A percentile compares a stretch with the other conserved stretches of the same genome.
phyloP scores from a whole-genome alignment of 805 yeast species.

The Metschnikowia arizonensis region DNA sequence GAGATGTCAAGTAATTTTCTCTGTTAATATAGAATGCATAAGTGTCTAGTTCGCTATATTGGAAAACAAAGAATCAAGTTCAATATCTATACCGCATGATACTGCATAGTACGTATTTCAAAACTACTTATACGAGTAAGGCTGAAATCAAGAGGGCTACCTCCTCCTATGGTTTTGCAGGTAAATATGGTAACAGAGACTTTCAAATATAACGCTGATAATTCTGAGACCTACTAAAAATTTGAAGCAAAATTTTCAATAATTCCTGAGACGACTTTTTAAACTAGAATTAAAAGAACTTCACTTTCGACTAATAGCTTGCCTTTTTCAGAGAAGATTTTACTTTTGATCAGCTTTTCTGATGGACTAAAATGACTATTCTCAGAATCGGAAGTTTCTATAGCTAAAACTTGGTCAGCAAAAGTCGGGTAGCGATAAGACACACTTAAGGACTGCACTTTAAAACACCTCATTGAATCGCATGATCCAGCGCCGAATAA shows the following conservation, averaged over 20 bases:
- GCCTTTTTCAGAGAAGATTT: slow-evolving; percentile 51
- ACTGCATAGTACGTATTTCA: neutral
- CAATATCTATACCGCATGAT: neutral
- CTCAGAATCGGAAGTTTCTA: slow-evolving; percentile 42
- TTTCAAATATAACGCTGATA: neutral
- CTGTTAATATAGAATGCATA: neutral
- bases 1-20: neutral
- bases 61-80: neutral
- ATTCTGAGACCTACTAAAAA: too few relatives aligned
- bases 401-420: slow-evolving; percentile 70
- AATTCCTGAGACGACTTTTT: neutral
- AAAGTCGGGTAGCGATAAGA: slow-evolving; percentile 68
- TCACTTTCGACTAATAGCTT: slow-evolving; percentile 48
- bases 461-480: slow-evolving; percentile 34
- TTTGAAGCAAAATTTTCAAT: neutral
- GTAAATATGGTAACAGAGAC: neutral
- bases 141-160: neutral
- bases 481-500: slow-evolving; percentile 30
- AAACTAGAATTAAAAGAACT: neutral
- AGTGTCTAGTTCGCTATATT: neutral
- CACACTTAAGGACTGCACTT: slow-evolving; percentile 45
- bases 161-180: neutral
- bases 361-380: slow-evolving; percentile 19
- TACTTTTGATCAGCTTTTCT: slow-evolving; percentile 44
- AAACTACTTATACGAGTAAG: neutral